Base-by-base conservation (phyloP, 2,329 filamentous ascomycete genomes). In the Clarireedia hainanense region DNA sequence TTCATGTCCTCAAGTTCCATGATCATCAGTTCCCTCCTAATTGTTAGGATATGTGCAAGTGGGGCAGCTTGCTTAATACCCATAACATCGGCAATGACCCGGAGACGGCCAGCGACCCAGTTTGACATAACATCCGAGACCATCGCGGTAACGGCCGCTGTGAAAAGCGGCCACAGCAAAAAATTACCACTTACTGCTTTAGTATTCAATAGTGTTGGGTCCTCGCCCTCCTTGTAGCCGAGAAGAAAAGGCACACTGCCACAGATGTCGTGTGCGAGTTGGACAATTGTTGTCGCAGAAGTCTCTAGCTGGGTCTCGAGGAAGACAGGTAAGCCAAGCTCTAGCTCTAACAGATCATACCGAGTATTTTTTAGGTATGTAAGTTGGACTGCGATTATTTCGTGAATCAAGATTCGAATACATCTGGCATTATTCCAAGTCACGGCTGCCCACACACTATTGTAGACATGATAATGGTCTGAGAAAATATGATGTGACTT, bases 361-460 rank as follows among this genome's bases (percentile, higher is more conserved):
- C n/a, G 50, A 23, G n/a, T 51, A 43, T n/a, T 50, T 40, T 36
- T 58, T 7, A 65, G 53, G 43, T 65, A 55, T 4, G 30, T 52
- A 6, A 66, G 50, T 23, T 66, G 63, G 43, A 58, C 52, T 17
- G 63, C 52, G 17, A 67, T 57, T 7, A 65, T 42, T 23, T 63
- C 64, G 27, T 68, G 65, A 6, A 65, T 50, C 23, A 65, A 55
- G n/a, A 65, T 61, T 1, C 66, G 62, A 26, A 60, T 34, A 26
- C 53, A 57, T 26, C 66, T 56, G 24, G 63, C 63, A 23, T 61
- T 49, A 43, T 68, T 68, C 64, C 66, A 68, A n/a, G 61, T 58
- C n/a, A 60, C 59, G 5, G 60, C 64, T 9, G 63, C 52, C 62
- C 61, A 64, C 12, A 63, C 42, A 43, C 55, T 61, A 7, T 57